Conservation (phyloP, 164 flowering plant genomes). For the Vitis rupestris region DNA sequence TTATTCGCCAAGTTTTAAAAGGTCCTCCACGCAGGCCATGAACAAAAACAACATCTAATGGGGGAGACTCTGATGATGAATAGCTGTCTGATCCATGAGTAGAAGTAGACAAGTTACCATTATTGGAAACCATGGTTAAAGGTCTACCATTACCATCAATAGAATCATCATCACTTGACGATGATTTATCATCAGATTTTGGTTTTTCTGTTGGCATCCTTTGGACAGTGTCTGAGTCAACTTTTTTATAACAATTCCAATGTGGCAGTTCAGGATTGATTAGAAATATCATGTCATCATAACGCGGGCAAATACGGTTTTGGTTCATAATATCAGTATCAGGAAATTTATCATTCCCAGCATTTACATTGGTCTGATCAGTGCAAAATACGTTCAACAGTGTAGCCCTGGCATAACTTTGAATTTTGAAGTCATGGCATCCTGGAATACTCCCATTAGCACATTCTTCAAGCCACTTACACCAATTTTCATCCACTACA, state of each 20-base stretch:
- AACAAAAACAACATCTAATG: conserved; percentile 82
- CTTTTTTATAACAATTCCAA: conserved; percentile 65
- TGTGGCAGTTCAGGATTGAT: conserved; percentile 84
- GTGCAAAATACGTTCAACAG: conserved; percentile 66
- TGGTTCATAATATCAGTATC: conserved; percentile 19
- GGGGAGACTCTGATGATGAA: conserved; percentile 38
- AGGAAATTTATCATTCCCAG: conserved; percentile 23
- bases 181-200: conserved; percentile 13
- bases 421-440: conserved; percentile 79
- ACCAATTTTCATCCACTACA: conserved; percentile 64
- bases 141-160: conserved; percentile 17
- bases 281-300: conserved; percentile 71
- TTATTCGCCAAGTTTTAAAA: conserved; percentile 88
- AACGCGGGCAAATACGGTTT: conserved; percentile 48
- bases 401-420: conserved; percentile 91
- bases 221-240: conserved; percentile 13
- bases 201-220: conserved; percentile 11
- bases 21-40: conserved; percentile 98
- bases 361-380: conserved; percentile 23
- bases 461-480: conserved; percentile 96
- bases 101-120: conserved; percentile 24
- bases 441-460: conserved; percentile 85
- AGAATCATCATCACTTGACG: conserved; percentile 19
- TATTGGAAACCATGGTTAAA: conserved; percentile 12
- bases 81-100: conserved; percentile 17